Base-by-base conservation (phyloP, 1,139 yeast genomes). In the Meyerozyma guilliermondii region DNA sequence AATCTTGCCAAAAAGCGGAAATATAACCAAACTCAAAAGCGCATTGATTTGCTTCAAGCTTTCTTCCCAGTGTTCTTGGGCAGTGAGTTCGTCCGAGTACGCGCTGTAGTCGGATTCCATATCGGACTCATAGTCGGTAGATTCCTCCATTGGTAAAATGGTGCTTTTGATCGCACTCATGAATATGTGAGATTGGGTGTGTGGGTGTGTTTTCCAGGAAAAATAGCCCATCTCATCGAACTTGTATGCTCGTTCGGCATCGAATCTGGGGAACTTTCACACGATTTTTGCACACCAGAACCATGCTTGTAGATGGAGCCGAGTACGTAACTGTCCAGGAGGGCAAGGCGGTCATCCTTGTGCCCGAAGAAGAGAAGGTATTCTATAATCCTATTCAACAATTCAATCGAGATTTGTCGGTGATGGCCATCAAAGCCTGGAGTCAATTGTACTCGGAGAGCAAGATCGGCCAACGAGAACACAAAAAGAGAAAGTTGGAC, bases 381-480 rank as follows among this genome's bases (percentile, higher is more conserved):
- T 92, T 92, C 58, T 92, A 94, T 67, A 92, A 92, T 59, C 98
- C 95, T 5, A 87, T 92, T 46, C 99, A 92, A 63, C 98, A 91
- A 63, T 92, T 91, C 65, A 92, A 92, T 60, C 76, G 99, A 54
- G 99, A 92, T 60, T 66, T 92, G 42, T 86, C 96, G 48, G 84
- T 87, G 6, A 70, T 86, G 55, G 91, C 88, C 8, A 91, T 92
- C 50, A 77, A 82, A 46, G 95, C 98, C 1, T 92, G 95, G 91
- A 74, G 82, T 30, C 79, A 83, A 47, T 54, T 83, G 39, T 42
- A 53, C 13, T 47, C 55, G 41, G 58, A 54, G 39, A 57, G 29
- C 39, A 23, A 41, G 28, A 31, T 41, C 27, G 42, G 43, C 31
- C 35, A 56, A 41, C 52, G 51, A 22, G 62, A 58, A 38, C 49